Base-by-base conservation (phyloP, 805 yeast genomes). In the Metschnikowia kofuensis region DNA sequence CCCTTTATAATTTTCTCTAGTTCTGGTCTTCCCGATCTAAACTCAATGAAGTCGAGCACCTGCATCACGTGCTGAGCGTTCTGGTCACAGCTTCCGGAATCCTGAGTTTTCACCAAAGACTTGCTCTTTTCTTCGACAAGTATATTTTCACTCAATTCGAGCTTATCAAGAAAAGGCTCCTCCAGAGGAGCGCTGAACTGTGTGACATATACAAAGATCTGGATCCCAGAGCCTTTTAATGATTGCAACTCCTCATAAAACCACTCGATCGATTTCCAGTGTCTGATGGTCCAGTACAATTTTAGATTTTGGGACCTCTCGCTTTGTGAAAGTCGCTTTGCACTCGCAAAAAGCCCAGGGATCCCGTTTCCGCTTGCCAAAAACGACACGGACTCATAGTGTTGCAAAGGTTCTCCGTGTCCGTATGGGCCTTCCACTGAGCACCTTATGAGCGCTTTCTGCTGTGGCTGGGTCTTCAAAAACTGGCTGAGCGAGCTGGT, bases 291-390 rank as follows among this genome's bases (percentile, higher is more conserved):
- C 75, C 75, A 71, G 55, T 62, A 57, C 34, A 71, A 21, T 35
- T 41, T 44, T 13, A 36, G 30, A 6, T 21, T 51, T 36, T 63
- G 55, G 13, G 47, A 27, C 13, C 45, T 16, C 7, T 38, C 40
- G 37, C 40, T 48, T 34, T 49, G 47, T 21, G 61, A 60, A 21
- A 69, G 53, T 26, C 61, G 59, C 12, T 48, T 49, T 10, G 71
- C 78, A 48, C 79, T 72, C 2, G 81, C 68, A 38, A 75, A 67
- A 8, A 79, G 68, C 0, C 82, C 84, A 0, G 87, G 79, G 57
- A 82, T 74, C 8, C 87, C 87, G 51, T 80, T 78, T 4, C 87
- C 87, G 8, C 87, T 86, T 5, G 84, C 83, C 36, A 83, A 61
- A 38, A 81, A 71, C 7, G 82, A 64, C 1, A 77, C 75, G 40